These are phyloP conservation scores for Penicillium atrosanguineum DNA, from an alignment of 495 filamentous ascomycete species.

Conservation along the genomic window DNA sequence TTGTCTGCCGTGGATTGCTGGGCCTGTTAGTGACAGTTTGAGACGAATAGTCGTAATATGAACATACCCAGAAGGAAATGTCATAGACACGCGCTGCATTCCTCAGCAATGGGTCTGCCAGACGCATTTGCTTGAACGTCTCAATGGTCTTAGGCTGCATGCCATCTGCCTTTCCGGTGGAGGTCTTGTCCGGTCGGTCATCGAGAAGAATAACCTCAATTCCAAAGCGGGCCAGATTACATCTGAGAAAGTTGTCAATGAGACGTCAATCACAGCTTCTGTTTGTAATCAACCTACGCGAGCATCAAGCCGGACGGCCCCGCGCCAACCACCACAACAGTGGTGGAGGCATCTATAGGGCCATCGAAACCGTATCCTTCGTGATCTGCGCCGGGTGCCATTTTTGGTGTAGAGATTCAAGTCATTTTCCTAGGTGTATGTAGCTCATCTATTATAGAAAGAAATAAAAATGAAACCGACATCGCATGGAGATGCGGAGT, in stretches of 20 bases:
- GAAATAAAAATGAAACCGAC: too few species aligned
- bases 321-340: slow-evolving; percentile 68
- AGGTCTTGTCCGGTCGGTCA: slow-evolving; percentile 64
- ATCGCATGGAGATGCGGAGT: slow-evolving; percentile 15
- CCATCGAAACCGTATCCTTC: slow-evolving; percentile 18
- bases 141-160: slow-evolving; percentile 78
- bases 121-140: slow-evolving; percentile 64
- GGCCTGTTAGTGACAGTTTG: slow-evolving; percentile 3
- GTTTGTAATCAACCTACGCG: slow-evolving; percentile 43
- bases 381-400: slow-evolving; percentile 31
- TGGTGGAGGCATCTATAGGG: slow-evolving; percentile 29
- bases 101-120: slow-evolving; percentile 60
- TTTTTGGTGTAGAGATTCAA: slow-evolving; percentile 3
- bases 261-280: background rate
- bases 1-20: slow-evolving; percentile 55
- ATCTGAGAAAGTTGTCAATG: slow-evolving; percentile 33
- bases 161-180: slow-evolving; percentile 74
- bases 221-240: slow-evolving; percentile 64
- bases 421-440: background rate
- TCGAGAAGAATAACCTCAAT: slow-evolving; percentile 70
- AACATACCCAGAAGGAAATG: slow-evolving; percentile 64
- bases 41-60: background rate
- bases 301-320: slow-evolving; percentile 71
- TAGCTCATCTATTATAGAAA: background rate
- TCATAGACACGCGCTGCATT: slow-evolving; percentile 66